A percentile compares a stretch with the other conserved stretches of the same genome.
phyloP scores from a whole-genome alignment of 192 early-diverging fungal genomes.

The Umbelopsis sp. region DNA sequence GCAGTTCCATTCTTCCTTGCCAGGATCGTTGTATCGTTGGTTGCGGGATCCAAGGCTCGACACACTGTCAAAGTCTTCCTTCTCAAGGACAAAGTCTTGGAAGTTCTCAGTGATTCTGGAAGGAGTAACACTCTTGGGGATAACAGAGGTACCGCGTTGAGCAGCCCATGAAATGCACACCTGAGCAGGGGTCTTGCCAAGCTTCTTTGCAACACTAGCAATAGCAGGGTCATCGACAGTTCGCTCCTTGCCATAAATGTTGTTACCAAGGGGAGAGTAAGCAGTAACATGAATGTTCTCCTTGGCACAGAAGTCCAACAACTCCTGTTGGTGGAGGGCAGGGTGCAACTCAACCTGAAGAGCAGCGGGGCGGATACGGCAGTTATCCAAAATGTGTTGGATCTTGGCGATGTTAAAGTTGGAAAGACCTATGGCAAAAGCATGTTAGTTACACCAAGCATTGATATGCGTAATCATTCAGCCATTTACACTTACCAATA shows the following conservation, averaged over 20 bases:
- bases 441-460: too few relatives aligned
- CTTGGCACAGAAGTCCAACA: conserved; percentile 73
- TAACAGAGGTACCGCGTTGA: conserved; percentile 73
- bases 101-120: conserved; percentile 64
- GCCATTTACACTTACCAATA: conserved; percentile 37
- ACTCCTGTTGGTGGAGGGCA: conserved; percentile 64
- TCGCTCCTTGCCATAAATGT: conserved; percentile 34
- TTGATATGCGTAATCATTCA: too few relatives aligned
- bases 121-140: conserved; percentile 78
- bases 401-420: conserved; percentile 60
- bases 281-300: conserved; percentile 78
- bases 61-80: conserved; percentile 44
- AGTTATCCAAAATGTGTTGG: conserved; percentile 28
- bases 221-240: conserved; percentile 47
- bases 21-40: conserved; percentile 49
- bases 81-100: conserved; percentile 49
- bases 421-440: conserved; percentile 58
- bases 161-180: conserved; percentile 75
- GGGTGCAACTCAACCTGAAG: conserved; percentile 90
- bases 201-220: conserved; percentile 67
- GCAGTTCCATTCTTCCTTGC: conserved; percentile 28
- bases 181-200: conserved; percentile 68
- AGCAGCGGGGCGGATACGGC: conserved; percentile 60
- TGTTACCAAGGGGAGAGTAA: conserved; percentile 79
- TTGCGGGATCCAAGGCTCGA: conserved; percentile 37